Conservation (phyloP, 768 basidiomycete genomes). For the Trametes cinnabarina region DNA sequence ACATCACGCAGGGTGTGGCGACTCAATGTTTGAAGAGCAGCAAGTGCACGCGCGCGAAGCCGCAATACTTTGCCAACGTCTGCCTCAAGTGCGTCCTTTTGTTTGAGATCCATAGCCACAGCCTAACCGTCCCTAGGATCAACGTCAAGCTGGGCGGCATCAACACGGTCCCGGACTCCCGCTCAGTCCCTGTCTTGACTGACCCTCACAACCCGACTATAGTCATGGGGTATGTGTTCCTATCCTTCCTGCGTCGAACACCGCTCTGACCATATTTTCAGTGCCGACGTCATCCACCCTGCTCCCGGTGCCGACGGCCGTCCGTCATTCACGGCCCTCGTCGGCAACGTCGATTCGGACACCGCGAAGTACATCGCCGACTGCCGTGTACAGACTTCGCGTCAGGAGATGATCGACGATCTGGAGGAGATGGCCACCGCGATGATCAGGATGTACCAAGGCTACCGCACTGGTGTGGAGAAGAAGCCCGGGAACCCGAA, state of each 20-base stretch:
- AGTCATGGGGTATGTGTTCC: slow-evolving; percentile 56
- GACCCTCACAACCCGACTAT: slow-evolving; percentile 76
- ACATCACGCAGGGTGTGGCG: slow-evolving; percentile 65
- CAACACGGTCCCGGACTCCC: slow-evolving; percentile 72
- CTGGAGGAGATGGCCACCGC: slow-evolving; percentile 58
- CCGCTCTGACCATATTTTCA: neutral
- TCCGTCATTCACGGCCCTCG: slow-evolving; percentile 79
- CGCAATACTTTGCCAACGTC: slow-evolving; percentile 81
- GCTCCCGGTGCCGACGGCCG: slow-evolving; percentile 75
- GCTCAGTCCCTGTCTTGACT: slow-evolving; percentile 60
- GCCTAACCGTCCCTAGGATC: slow-evolving; percentile 45
- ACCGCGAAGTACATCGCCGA: slow-evolving; percentile 68
- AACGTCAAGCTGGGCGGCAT: slow-evolving; percentile 86
- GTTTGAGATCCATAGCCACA: neutral
- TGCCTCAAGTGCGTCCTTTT: slow-evolving; percentile 60
- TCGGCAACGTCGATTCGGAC: slow-evolving; percentile 75
- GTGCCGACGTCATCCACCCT: slow-evolving; percentile 83
- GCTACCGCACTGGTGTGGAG: slow-evolving; percentile 55
- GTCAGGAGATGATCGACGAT: slow-evolving; percentile 77
- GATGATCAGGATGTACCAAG: slow-evolving; percentile 54
- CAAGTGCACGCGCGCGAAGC: slow-evolving; percentile 65
- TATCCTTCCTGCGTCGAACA: neutral
- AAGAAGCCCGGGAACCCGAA: slow-evolving; percentile 51
- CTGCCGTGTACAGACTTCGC: slow-evolving; percentile 62
- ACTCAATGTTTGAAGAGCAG: slow-evolving; percentile 73